phyloP scores from a whole-genome alignment of 768 basidiomycete genomes.

The Leccinum olivaceopallidum region DNA sequence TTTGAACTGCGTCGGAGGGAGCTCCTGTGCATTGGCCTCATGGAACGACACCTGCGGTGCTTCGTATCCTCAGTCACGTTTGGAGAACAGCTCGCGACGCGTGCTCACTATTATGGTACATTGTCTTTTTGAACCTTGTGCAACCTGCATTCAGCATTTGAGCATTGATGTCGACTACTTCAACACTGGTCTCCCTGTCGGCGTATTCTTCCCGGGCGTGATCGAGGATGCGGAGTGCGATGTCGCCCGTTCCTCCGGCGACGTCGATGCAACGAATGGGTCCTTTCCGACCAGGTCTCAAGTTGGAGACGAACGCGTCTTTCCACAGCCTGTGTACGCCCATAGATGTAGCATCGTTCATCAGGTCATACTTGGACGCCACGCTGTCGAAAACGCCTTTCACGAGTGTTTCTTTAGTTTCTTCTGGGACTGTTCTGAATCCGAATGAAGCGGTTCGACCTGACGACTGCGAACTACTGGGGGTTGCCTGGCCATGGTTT shows the following conservation, averaged over 20 bases:
- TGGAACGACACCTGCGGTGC: slow-evolving; percentile 92
- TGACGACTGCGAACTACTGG: slow-evolving; percentile 17
- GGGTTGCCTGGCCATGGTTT: slow-evolving; percentile 23
- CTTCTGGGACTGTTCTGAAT: slow-evolving; percentile 85
- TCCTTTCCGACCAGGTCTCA: slow-evolving; percentile 77
- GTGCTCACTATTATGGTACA: slow-evolving; percentile 93
- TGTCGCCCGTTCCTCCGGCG: slow-evolving; percentile 97
- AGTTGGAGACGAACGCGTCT: slow-evolving; percentile 75
- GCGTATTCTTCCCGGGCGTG: slow-evolving; percentile 85
- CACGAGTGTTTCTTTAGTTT: slow-evolving; percentile 86
- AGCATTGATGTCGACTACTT: slow-evolving; percentile 91
- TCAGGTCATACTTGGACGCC: slow-evolving; percentile 92
- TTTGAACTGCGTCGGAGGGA: slow-evolving; percentile 65
- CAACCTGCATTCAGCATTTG: slow-evolving; percentile 95
- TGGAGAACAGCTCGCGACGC: background rate
- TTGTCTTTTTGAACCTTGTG: slow-evolving; percentile 90
- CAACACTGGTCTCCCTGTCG: slow-evolving; percentile 86
- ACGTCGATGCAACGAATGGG: slow-evolving; percentile 88
- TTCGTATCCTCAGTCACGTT: slow-evolving; percentile 31
- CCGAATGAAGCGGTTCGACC: slow-evolving; percentile 82
- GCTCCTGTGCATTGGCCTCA: slow-evolving; percentile 88
- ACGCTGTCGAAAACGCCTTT: slow-evolving; percentile 95
- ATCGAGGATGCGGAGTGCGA: slow-evolving; percentile 92
- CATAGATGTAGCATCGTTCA: slow-evolving; percentile 99
- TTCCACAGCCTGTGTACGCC: slow-evolving; percentile 98